phyloP scores from a whole-genome alignment of 208 protist species.

The Spongospora subterranea region DNA sequence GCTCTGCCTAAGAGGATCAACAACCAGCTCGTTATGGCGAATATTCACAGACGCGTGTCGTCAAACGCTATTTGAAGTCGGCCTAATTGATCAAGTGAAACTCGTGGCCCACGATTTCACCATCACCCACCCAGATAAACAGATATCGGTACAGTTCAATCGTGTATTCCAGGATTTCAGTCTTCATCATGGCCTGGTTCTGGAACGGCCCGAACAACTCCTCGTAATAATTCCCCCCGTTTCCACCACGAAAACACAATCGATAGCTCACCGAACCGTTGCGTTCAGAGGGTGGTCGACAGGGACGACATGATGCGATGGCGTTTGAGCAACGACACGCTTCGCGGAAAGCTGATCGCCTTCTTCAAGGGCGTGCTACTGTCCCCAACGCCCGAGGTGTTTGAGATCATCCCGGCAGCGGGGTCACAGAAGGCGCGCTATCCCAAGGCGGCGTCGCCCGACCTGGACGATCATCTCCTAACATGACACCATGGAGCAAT shows the following conservation, averaged over 20 bases:
- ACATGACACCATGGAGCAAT: too few relatives aligned
- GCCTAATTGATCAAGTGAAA: slow-evolving; percentile 41
- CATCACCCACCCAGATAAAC: not conserved
- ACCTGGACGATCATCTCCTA: too few relatives aligned
- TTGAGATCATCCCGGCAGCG: not conserved
- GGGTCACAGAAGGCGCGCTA: not conserved
- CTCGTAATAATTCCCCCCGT: not conserved
- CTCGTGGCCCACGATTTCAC: not conserved
- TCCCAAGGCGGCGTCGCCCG: too few relatives aligned
- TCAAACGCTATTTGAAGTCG: slow-evolving; percentile 16
- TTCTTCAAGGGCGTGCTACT: not conserved
- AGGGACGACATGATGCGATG: slow-evolving; percentile 28
- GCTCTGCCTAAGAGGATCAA: slow-evolving; percentile 8
- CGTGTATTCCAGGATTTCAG: slow-evolving; percentile 23
- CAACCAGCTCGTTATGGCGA: not conserved
- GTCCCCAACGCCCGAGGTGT: not conserved
- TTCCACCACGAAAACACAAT: not conserved
- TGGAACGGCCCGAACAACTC: slow-evolving; percentile 30
- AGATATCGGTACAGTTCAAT: slow-evolving; percentile 9
- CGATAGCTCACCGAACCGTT: not conserved
- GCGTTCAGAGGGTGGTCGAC: not conserved
- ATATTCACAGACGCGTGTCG: slow-evolving; percentile 41
- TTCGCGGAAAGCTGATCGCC: not conserved
- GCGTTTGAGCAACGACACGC: not conserved
- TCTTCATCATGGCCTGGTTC: not conserved